These are phyloP conservation scores for Lasiosphaeriaceae sp. DNA, from an alignment of 495 filamentous ascomycete species.

Conservation along the genomic window DNA sequence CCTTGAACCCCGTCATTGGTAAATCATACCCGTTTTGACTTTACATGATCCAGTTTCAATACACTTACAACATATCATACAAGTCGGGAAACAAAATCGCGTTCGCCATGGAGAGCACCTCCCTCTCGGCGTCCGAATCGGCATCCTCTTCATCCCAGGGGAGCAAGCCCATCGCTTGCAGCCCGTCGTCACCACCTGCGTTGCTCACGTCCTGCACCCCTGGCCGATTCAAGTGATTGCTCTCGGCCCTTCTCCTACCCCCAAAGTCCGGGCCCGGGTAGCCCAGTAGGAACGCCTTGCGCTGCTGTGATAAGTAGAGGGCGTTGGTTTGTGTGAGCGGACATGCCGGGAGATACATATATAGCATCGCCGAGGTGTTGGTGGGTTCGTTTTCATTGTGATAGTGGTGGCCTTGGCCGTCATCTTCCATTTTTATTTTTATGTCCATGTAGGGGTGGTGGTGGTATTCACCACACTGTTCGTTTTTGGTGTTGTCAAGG, in stretches of 20 bases:
- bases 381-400: neutral
- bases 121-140: conserved; percentile 19
- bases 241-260: conserved; percentile 50
- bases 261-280: conserved; percentile 66
- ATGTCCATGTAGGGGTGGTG: neutral
- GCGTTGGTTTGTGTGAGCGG: conserved; percentile 78
- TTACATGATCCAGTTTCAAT: neutral
- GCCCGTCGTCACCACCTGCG: conserved; percentile 39
- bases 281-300: conserved; percentile 62
- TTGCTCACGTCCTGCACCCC: conserved; percentile 48
- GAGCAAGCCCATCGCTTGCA: conserved; percentile 47
- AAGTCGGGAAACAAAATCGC: conserved; percentile 44
- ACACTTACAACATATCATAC: conserved; percentile 27
- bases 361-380: conserved; percentile 31
- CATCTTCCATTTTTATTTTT: neutral
- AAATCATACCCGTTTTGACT: too few relatives aligned
- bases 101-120: conserved; percentile 36
- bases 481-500: neutral
- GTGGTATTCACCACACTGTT: neutral
- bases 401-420: too few relatives aligned
- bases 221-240: conserved; percentile 42
- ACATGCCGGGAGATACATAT: conserved; percentile 78
- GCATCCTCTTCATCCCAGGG: conserved; percentile 36
- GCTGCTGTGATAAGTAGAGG: conserved; percentile 66
- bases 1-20: too few relatives aligned